A percentile compares a stretch with the other conserved stretches of the same genome.
phyloP scores from a whole-genome alignment of 352 stramenopile genomes.

The Globisporangium radiosum region DNA sequence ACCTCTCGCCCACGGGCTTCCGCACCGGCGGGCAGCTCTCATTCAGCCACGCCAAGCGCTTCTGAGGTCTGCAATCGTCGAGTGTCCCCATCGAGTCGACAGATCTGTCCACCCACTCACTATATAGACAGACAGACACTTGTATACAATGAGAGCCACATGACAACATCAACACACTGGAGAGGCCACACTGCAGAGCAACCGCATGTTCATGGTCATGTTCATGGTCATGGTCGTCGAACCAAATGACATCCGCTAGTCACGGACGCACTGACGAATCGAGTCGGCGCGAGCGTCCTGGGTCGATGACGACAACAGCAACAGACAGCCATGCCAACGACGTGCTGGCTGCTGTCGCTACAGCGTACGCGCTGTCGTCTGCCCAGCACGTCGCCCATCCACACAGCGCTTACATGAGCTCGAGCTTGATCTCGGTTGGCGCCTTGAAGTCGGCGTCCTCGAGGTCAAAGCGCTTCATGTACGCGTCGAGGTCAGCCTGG shows the following conservation, averaged over 20 bases:
- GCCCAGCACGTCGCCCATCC: too few relatives aligned
- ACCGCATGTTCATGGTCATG: not conserved
- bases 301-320: too few relatives aligned
- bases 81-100: too few relatives aligned
- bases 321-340: not conserved
- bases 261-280: too few relatives aligned
- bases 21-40: conserved; percentile 38
- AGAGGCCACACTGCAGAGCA: not conserved
- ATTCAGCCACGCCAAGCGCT: conserved; percentile 71
- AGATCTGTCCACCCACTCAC: too few relatives aligned
- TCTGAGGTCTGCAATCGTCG: conserved; percentile 7
- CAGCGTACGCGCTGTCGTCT: too few relatives aligned
- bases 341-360: too few relatives aligned
- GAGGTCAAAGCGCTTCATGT: conserved; percentile 83
- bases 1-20: conserved; percentile 57
- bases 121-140: not conserved
- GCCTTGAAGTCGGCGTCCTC: conserved; percentile 77
- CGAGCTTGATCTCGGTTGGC: conserved; percentile 77
- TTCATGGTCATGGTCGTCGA: not conserved
- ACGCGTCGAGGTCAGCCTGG: conserved; percentile 77
- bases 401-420: conserved; percentile 66
- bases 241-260: not conserved
- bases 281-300: too few relatives aligned
- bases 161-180: too few relatives aligned
- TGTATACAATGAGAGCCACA: too few relatives aligned